Evolutionary conservation across 371 early-diverging fungal genomes (phyloP).

Genomic region (Rhizomucor pusillus): DNA sequence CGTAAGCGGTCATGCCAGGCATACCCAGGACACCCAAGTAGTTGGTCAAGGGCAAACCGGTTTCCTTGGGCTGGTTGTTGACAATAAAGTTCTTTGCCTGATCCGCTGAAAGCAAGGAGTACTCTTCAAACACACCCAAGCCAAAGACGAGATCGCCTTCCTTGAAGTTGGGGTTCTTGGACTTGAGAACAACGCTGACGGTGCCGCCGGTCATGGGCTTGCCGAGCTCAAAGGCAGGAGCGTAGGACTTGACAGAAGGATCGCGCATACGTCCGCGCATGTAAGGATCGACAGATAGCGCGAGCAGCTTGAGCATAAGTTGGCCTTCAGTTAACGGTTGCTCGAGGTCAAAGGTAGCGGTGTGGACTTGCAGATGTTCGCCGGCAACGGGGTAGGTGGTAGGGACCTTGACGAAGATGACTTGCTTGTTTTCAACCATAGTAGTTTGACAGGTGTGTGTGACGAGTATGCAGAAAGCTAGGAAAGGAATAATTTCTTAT

Average conservation of each 20-base stretch:
- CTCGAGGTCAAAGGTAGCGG: slow-evolving; percentile 39
- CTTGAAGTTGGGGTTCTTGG: slow-evolving; percentile 51
- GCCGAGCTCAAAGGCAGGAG: slow-evolving; percentile 53
- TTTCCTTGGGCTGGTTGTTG: slow-evolving; percentile 36
- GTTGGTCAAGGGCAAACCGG: slow-evolving; percentile 45
- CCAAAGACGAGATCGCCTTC: slow-evolving; percentile 64
- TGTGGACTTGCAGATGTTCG: slow-evolving; percentile 47
- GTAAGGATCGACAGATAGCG: slow-evolving; percentile 43
- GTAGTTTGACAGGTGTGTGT: too few species aligned
- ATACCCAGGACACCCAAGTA: slow-evolving; percentile 55
- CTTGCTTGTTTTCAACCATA: slow-evolving; percentile 16
- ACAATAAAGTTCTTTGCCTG: slow-evolving; percentile 20
- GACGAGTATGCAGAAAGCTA: too few species aligned
- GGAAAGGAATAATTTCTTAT: too few species aligned
- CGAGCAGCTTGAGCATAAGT: slow-evolving; percentile 50
- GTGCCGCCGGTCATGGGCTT: slow-evolving; percentile 59
- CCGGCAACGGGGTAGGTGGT: slow-evolving; percentile 37
- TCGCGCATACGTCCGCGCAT: slow-evolving; percentile 71
- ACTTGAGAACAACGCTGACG: slow-evolving; percentile 62
- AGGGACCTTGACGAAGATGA: slow-evolving; percentile 41
- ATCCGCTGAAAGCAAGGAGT: slow-evolving; percentile 28
- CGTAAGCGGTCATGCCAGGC: slow-evolving; percentile 53
- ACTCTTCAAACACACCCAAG: slow-evolving; percentile 52
- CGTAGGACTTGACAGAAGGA: slow-evolving; percentile 41
- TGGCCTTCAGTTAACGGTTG: slow-evolving; percentile 50